Evolutionary conservation across 1,284 basidiomycete genomes (phyloP).

Genomic region (Sanguinoderma infundibulare): DNA sequence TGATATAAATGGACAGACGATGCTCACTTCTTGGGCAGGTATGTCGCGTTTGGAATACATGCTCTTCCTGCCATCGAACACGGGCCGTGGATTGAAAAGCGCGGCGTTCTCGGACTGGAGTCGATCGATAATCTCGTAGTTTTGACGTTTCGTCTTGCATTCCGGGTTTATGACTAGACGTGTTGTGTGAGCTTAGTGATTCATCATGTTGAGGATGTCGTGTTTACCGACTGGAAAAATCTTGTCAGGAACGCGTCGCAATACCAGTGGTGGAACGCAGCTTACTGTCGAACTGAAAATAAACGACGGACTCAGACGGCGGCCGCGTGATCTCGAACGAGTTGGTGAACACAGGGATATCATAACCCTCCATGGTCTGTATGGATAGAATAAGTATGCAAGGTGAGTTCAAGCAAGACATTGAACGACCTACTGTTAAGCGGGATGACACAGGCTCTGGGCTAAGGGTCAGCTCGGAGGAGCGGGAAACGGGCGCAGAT

Average conservation of each 20-base stretch:
- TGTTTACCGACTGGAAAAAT: neutral
- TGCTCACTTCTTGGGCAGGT: no score
- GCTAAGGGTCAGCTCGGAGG: no score
- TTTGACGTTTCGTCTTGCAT: constrained; percentile 15
- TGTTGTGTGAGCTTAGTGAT: neutral
- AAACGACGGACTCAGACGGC: neutral
- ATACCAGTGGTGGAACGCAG: neutral
- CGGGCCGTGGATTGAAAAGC: constrained; percentile 25
- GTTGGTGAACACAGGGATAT: neutral
- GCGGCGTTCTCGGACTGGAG: constrained; percentile 23
- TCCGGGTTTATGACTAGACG: neutral
- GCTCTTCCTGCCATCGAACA: constrained; percentile 23
- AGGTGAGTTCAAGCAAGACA: no score
- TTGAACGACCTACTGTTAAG: no score
- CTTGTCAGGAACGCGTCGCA: neutral
- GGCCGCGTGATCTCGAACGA: neutral
- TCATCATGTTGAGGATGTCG: no score
- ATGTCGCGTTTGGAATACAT: neutral
- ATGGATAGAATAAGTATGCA: no score
- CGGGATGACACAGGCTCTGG: no score
- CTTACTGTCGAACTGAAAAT: constrained; percentile 1
- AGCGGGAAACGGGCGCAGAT: no score
- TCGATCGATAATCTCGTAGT: constrained; percentile 27
- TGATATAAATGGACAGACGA: no score
- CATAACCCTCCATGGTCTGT: neutral